Conservation (phyloP, 495 filamentous ascomycete species). For the Lasiosphaeria miniovina region DNA sequence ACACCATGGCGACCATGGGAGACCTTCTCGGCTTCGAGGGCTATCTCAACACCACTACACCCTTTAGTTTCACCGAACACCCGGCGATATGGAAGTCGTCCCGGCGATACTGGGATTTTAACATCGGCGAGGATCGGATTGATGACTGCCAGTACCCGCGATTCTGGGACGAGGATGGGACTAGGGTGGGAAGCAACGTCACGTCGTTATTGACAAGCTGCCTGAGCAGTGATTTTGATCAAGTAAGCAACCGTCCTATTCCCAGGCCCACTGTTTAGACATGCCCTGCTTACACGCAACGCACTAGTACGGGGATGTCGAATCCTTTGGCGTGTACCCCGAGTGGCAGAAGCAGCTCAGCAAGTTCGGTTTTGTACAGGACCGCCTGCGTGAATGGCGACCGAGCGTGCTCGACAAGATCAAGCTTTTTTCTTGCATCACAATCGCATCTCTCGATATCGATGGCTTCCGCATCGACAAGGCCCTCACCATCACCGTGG, state of each 20-base stretch:
- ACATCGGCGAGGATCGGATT: slow-evolving; percentile 51
- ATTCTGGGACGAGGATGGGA: slow-evolving; percentile 62
- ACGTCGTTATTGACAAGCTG: slow-evolving; percentile 54
- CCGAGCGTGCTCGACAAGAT: slow-evolving; percentile 57
- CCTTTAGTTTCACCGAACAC: slow-evolving; percentile 55
- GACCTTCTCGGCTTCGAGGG: slow-evolving; percentile 65
- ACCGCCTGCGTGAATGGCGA: slow-evolving; percentile 68
- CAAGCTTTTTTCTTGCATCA: slow-evolving; percentile 62
- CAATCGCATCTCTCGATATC: slow-evolving; percentile 60
- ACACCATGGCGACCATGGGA: slow-evolving; percentile 70
- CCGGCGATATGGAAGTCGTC: slow-evolving; percentile 54
- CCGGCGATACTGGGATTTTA: slow-evolving; percentile 60
- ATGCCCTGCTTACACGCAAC: slow-evolving; percentile 61
- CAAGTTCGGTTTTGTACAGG: slow-evolving; percentile 70
- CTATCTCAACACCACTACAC: slow-evolving; percentile 58
- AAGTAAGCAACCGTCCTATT: slow-evolving; percentile 63
- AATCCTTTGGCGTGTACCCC: slow-evolving; percentile 63
- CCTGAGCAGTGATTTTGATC: slow-evolving; percentile 65
- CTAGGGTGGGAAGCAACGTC: slow-evolving; percentile 1
- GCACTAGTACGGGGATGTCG: slow-evolving; percentile 68
- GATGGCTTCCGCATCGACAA: slow-evolving; percentile 70
- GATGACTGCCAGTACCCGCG: slow-evolving; percentile 57
- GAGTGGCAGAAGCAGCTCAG: slow-evolving; percentile 63
- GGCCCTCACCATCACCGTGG: slow-evolving; percentile 58
- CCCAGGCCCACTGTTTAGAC: slow-evolving; percentile 44